A percentile compares a stretch with the other conserved stretches of the same genome.
phyloP scores from a whole-genome alignment of 2,329 filamentous ascomycete genomes.

The Pseudofabraea citricarpa region DNA sequence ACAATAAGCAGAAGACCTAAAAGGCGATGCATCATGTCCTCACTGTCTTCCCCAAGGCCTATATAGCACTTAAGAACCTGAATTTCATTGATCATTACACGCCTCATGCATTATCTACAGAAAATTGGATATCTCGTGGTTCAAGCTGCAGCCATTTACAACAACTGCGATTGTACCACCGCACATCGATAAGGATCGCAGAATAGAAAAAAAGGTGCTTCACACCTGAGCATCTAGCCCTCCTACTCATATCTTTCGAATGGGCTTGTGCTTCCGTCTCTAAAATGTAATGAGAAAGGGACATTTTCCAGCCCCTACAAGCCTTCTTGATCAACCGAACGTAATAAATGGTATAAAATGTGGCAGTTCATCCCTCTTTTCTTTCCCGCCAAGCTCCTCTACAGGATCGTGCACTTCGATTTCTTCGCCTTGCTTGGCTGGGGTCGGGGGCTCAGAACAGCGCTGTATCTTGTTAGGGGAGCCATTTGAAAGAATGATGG shows the following conservation, averaged over 20 bases:
- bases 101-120: conserved; percentile 21
- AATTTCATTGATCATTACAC: conserved; percentile 11
- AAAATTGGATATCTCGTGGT: conserved; percentile 15
- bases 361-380: background rate
- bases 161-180: conserved; percentile 1
- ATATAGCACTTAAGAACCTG: too few relatives aligned
- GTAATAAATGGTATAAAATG: conserved; percentile 8
- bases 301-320: conserved; percentile 6
- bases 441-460: conserved; percentile 66
- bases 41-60: too few relatives aligned
- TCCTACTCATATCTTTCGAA: conserved; percentile 3
- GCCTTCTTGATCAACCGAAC: conserved; percentile 6
- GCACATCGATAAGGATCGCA: conserved; percentile 4
- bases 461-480: too few relatives aligned
- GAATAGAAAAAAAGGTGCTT: conserved; percentile 6
- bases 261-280: conserved; percentile 14
- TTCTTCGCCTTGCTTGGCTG: conserved; percentile 54
- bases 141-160: conserved; percentile 9
- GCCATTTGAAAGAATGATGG: conserved; percentile 15
- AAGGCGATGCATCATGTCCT: too few relatives aligned
- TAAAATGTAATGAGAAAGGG: conserved; percentile 12
- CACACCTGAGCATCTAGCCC: conserved; percentile 1
- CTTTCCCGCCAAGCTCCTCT: conserved; percentile 6
- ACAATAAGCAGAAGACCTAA: too few relatives aligned
- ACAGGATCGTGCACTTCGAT: conserved; percentile 67